Conservation (phyloP, 345 rosid species). For the Acer campestre region DNA sequence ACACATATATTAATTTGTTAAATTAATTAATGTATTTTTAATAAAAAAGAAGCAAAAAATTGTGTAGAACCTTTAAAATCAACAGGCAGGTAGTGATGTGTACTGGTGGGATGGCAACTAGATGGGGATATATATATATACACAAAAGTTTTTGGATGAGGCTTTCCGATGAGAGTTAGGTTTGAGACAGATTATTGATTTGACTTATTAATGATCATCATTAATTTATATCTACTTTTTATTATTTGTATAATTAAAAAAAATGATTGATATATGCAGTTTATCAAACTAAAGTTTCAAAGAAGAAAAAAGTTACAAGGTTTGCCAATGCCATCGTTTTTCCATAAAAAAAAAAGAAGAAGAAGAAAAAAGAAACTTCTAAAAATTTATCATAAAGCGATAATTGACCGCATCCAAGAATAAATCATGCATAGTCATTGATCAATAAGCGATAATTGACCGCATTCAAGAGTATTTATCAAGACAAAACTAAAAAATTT, state of each 20-base stretch:
- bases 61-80: conserved; percentile 1
- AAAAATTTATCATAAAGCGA: background rate
- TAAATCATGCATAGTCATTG: background rate
- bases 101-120: background rate
- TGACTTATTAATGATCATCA: conserved; percentile 11
- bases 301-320: background rate
- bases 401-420: too few relatives aligned
- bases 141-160: background rate
- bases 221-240: background rate
- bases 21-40: background rate
- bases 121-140: background rate
- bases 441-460: background rate
- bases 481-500: too few relatives aligned
- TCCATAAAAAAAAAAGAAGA: background rate
- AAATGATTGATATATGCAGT: background rate
- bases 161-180: conserved; percentile 17
- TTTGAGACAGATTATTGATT: conserved; percentile 20
- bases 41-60: background rate
- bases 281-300: background rate
- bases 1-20: background rate
- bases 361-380: background rate
- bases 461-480: too few relatives aligned
- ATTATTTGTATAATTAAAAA: background rate
- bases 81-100: conserved; percentile 21
- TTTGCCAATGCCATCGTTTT: background rate